Conservation (phyloP, 2,329 filamentous ascomycete species). For the Pseudonectria buxi region DNA sequence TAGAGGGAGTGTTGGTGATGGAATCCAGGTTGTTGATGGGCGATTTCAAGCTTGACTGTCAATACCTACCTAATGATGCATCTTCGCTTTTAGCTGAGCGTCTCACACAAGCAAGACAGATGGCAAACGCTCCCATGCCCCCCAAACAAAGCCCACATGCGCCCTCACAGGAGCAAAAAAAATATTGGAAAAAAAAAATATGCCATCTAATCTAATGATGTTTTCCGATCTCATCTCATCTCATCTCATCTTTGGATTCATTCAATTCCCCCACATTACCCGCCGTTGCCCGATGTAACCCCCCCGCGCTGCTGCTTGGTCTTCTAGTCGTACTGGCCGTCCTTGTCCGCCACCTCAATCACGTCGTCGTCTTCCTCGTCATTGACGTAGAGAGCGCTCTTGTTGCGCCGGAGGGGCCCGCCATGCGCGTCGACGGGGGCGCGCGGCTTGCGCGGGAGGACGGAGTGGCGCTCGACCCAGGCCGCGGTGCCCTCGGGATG, state of each 20-base stretch:
- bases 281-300: too few species aligned
- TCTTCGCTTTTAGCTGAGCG: too few species aligned
- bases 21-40: too few species aligned
- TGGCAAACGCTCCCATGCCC: too few species aligned
- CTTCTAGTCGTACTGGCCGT: constrained; percentile 18
- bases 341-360: constrained; percentile 18
- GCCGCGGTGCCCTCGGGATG: constrained; percentile 28
- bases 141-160: too few species aligned
- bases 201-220: constrained; percentile 1
- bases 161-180: too few species aligned
- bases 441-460: constrained; percentile 16
- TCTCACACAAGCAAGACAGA: too few species aligned
- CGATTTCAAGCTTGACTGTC: too few species aligned
- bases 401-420: constrained; percentile 14
- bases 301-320: too few species aligned
- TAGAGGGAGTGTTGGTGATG: too few species aligned
- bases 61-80: too few species aligned
- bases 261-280: constrained; percentile 1
- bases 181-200: too few species aligned
- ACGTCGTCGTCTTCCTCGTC: constrained; percentile 22
- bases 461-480: constrained; percentile 32
- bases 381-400: constrained; percentile 20
- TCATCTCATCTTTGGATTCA: constrained; percentile 1
- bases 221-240: constrained; percentile 4
- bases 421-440: constrained; percentile 3